Evolutionary conservation across 352 stramenopile genomes (phyloP), one percentile per base, ranked within the genome.

Genomic region (Pythium folliculosum): DNA sequence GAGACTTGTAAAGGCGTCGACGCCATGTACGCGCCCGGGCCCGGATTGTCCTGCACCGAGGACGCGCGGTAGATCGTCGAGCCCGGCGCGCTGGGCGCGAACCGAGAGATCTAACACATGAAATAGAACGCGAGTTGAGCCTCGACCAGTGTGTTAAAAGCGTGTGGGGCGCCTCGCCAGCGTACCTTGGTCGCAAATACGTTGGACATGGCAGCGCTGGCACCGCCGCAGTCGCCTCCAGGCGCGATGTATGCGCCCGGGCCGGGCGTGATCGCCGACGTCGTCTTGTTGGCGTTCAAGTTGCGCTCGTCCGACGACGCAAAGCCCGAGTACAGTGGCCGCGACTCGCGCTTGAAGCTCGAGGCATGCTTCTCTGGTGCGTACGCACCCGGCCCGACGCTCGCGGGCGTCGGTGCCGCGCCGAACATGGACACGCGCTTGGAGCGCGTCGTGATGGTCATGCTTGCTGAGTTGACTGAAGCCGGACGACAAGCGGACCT

Each of bases 391-490:
- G 85, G 82, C 16, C 82, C 84, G n/a, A 93, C 84, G 1, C 71
- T 63, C 8, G 82, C 65, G 6, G 83, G 81, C 32, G 83, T 91
- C 55, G 73, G 64, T 23, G 68, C 61, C 1, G 70, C 65, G 38
- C 68, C 81, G 63, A 91, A 91, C 43, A 80, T 55, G 23, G 85
- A 89, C 59, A 86, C 78, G 22, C 85, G 82, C 76, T 90, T 89
- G 30, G 82, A 91, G 30, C 85, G 83, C 50, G 85, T 91, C 62
- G 85, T 93, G 70, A 91, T 91, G 12, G 83, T 89, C 85, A 91
- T 91, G 27, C 32, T 68, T 6, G 17, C 25, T 14, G 13, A 14
- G 13, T 38, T 40, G 5, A 52, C 13, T 32, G 22, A 37, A 27
- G 40, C 40, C 40, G 9, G n/a, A 47, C 14, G 14, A n/a, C 2